These are phyloP conservation scores for Pseudoturritis turrita DNA, from an alignment of 345 rosid genomes.

Conservation along the genomic window DNA sequence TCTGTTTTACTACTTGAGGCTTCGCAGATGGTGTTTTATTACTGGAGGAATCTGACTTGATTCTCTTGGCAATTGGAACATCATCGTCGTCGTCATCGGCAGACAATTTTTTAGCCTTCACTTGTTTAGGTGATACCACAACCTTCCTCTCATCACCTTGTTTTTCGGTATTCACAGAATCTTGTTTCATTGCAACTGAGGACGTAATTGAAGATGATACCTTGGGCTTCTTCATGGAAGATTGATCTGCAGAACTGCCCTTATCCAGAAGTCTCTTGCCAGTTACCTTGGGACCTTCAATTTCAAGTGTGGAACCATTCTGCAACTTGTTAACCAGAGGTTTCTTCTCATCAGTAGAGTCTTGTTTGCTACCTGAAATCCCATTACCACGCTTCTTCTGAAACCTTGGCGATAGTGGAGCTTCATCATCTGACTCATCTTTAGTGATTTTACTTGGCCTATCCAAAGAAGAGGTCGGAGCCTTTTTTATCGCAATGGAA, in stretches of 20 bases:
- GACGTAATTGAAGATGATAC: constrained; percentile 33
- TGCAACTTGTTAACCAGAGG: constrained; percentile 40
- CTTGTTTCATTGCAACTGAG: constrained; percentile 37
- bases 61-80: constrained; percentile 64
- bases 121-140: not conserved
- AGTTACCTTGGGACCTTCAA: constrained; percentile 28
- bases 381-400: constrained; percentile 35
- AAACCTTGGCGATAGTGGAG: constrained; percentile 56
- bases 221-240: constrained; percentile 57
- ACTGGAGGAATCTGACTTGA: constrained; percentile 40
- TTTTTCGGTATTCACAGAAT: constrained; percentile 33
- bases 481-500: too few species aligned
- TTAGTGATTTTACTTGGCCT: constrained; percentile 11
- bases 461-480: too few species aligned
- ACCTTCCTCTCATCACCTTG: not conserved
- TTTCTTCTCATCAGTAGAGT: constrained; percentile 43
- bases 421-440: constrained; percentile 70
- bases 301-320: constrained; percentile 48
- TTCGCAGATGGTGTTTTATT: constrained; percentile 42
- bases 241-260: constrained; percentile 37
- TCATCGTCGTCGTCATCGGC: constrained; percentile 46
- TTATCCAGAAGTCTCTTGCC: constrained; percentile 65
- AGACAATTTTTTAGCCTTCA: too few species aligned
- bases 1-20: constrained; percentile 39
- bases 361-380: constrained; percentile 37